Evolutionary conservation across 2,329 filamentous ascomycete species (phyloP), one percentile per base, ranked within the genome.

Genomic region (Amphichorda felina): DNA sequence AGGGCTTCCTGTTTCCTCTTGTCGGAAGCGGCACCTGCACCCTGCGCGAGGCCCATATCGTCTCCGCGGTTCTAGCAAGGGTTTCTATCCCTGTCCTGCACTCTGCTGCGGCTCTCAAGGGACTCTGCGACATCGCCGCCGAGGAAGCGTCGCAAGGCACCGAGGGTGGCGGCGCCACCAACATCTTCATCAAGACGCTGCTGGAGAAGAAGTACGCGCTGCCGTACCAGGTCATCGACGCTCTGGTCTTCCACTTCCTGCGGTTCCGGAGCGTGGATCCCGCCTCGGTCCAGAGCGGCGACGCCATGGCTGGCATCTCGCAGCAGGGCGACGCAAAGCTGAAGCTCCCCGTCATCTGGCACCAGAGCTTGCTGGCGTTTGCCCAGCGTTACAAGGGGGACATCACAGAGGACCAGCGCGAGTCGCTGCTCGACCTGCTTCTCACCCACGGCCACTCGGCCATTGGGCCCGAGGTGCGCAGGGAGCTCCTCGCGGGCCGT

Each of bases 181-280:
- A 95, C 59, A 82, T 94, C 47, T 93, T 98, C 59, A 94, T 98
- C 61, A 85, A 85, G 52, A 79, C 85, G 1, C 71, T 98, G 26
- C 66, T 98, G 4, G 89, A 95, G 60, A 98, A 98, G 72, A 93
- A 93, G 54, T 96, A 98, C 48, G 91, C 91, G 0, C 67, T 98
- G 9, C 91, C 89, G 0, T 95, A 83, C 63, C 89, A 94, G 59
- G 89, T 94, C 36, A 79, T 98, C 34, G 91, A 98, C 49, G 81
- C 87, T 2, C 66, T 96, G 2, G 91, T 98, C 8, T 96, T 96
- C 64, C 89, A 98, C 59, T 98, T 98, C 59, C 59, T 96, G 42
- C 81, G 91, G 13, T 95, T 94, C 65, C 73, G 84, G 24, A 82
- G 73, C 36, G 70, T 75, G 18, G 78, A 83, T 41, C 71, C 76